Evolutionary conservation across 192 early-diverging fungal genomes (phyloP), one percentile per base, ranked within the genome.

Genomic region (Spizellomyces sp.): DNA sequence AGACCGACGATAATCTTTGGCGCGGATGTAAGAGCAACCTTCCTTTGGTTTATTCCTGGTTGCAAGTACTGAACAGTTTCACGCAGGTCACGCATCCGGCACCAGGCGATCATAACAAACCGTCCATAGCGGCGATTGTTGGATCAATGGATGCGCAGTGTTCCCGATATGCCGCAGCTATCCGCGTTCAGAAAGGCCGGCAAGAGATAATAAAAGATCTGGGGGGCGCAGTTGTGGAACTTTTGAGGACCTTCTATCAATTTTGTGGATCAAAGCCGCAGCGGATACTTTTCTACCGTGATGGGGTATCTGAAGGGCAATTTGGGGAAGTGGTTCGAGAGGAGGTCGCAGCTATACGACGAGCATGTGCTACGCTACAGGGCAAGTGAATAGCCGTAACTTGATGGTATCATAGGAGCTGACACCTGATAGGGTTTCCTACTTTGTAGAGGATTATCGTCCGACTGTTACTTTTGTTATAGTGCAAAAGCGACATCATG

Each of bases 401-500:
- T 6, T 9, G 42, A 15, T 61, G 17, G 5, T 61, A 14, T 41
- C 14, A 22, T 22, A 17, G 46, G 9, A 62, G 15, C 61, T 42
- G 6, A n/a, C 46, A 65, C 15, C 48, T 46, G 17, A 17, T 65
- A 48, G 4, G 14, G 45, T 47, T 21, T 66, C 63, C 14, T 12
- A 19, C 7, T 22, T 22, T 67, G 7, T 48, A 75, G 41, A 69
- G 5, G 79, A 76, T 6, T 96, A 98, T 81, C 71, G 72, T 6
- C 95, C 96, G 4, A 69, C 77, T 9, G 85, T 99, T 36, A 95
- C 95, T 6, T 95, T 89, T 80, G 82, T 95, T 5, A 83, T 92
- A 22, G 90, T 93, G 4, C 92, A 94, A 69, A 96, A 98, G 77
- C 90, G 95, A n/a, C 95, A 98, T 75, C 92, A 95, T 50, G 88